A percentile compares a stretch with the other conserved stretches of the same genome.
Evolutionary conservation across 495 filamentous ascomycete species (phyloP).

Genomic region (Neurospora sp.): DNA sequence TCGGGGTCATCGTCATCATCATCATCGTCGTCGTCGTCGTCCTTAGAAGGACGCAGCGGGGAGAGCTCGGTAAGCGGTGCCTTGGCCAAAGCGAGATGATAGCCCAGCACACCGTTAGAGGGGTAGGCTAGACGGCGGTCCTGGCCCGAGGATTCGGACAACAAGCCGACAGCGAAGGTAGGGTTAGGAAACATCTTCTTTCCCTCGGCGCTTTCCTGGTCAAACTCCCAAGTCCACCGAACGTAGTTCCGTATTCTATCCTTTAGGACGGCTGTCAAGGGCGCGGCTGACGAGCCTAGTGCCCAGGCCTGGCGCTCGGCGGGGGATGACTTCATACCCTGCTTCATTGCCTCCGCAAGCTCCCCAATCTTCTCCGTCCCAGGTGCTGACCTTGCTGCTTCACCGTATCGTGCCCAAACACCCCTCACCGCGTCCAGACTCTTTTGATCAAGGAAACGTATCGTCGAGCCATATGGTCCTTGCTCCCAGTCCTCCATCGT

Average conservation of each 20-base stretch:
- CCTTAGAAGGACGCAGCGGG: neutral
- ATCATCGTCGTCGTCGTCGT: neutral
- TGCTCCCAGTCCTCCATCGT: slow-evolving; percentile 26
- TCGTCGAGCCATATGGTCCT: slow-evolving; percentile 21
- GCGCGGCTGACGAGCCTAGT: neutral
- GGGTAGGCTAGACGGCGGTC: slow-evolving; percentile 27
- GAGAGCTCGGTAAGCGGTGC: slow-evolving; percentile 9
- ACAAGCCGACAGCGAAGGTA: slow-evolving; percentile 15
- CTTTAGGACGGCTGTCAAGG: neutral
- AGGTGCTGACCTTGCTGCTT: neutral
- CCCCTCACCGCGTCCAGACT: slow-evolving; percentile 22
- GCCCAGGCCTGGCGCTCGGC: neutral
- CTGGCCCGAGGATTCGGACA: neutral
- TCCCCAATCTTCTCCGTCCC: neutral
- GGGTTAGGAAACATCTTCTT: slow-evolving; percentile 23
- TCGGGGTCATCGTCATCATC: neutral
- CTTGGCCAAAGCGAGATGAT: slow-evolving; percentile 29
- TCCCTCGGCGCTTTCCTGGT: neutral
- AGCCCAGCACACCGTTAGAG: slow-evolving; percentile 35
- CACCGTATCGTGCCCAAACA: slow-evolving; percentile 26
- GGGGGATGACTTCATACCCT: neutral
- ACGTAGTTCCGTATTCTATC: neutral
- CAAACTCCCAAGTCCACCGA: neutral
- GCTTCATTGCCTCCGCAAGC: neutral
- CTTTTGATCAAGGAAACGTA: slow-evolving; percentile 26